Percentiles rank a stretch among this genome's conserved stretches.
Evolutionary conservation across 306 rosid species (phyloP).

Genomic region (Dryas octopetala): DNA sequence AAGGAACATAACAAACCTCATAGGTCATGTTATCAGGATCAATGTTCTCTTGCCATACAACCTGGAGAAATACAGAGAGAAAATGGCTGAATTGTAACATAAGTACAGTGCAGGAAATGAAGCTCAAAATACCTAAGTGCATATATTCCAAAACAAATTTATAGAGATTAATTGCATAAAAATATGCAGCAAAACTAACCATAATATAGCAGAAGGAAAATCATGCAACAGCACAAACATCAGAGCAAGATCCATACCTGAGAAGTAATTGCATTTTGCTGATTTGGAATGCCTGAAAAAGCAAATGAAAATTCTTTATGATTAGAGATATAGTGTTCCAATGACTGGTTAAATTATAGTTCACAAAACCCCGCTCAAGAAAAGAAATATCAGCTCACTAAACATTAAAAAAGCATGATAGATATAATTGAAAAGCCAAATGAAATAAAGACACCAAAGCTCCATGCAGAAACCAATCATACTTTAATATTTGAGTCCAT

Average conservation of each 20-base stretch:
- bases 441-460: not conserved
- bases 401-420: not conserved
- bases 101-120: not conserved
- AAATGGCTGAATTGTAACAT: not conserved
- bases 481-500: not conserved
- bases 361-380: not conserved
- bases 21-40: slow-evolving; percentile 95
- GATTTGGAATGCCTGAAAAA: slow-evolving; percentile 51
- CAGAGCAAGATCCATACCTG: slow-evolving; percentile 58
- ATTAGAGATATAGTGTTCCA: slow-evolving; percentile 1
- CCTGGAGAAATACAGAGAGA: slow-evolving; percentile 47
- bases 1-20: slow-evolving; percentile 50
- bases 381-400: not conserved
- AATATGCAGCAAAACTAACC: not conserved
- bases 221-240: slow-evolving; percentile 6
- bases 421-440: not conserved
- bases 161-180: not conserved
- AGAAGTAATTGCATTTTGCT: slow-evolving; percentile 53
- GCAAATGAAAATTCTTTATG: slow-evolving; percentile 1
- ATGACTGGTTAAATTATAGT: not conserved
- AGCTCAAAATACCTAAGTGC: not conserved
- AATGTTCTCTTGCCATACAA: slow-evolving; percentile 69
- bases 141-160: not conserved
- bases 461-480: not conserved
- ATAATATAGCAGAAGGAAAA: not conserved